Base-by-base conservation (phyloP, 2,329 filamentous ascomycete species). In the Pezicula radicicola region DNA sequence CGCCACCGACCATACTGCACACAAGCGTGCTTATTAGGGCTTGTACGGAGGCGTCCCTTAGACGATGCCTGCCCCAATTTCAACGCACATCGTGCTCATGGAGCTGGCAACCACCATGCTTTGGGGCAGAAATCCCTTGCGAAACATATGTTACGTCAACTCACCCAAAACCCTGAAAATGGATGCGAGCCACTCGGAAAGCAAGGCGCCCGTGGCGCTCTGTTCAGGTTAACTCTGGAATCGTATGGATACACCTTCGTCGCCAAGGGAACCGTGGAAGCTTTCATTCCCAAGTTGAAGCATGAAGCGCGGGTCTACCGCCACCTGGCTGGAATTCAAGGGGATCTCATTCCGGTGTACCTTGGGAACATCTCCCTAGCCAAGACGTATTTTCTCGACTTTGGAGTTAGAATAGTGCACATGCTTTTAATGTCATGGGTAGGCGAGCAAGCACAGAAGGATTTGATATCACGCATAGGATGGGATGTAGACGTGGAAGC, bases 211-310 rank as follows among this genome's bases (percentile, higher is more conserved):
- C 64, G 68, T 8, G 67, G 72, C 13, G 70, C 67, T 4, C 58
- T 76, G 6, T 77, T 78, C 55, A 61, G 66, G 48, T 59, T 77
- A 4, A 72, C 68, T 10, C 63, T 77, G 37, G 57, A 69, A 21
- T 60, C 54, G 2, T 68, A 75, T 54, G 67, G 72, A 53, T 77
- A 77, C 60, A 74, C 68, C 1, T 70, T 77, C 43, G 61, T 72
- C 27, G 61, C 66, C 46, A 78, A 78, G 57, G 69, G 68, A 18
- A 75, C 67, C 1, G 61, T 70, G 2, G 21, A 15, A 19, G 63
- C 53, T n/a, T 71, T 70, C 18, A 54, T 68, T 28, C 13, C 41
- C 5, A 63, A 70, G 52, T 68, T 74, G 6, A 37, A 68, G 52
- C 61, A 72, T 41, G 68, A 75, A 57, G 64, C 62, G 3, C 44